Evolutionary conservation across 805 yeast species (phyloP).

Genomic region (Zygosaccharomyces pseudorouxii): DNA sequence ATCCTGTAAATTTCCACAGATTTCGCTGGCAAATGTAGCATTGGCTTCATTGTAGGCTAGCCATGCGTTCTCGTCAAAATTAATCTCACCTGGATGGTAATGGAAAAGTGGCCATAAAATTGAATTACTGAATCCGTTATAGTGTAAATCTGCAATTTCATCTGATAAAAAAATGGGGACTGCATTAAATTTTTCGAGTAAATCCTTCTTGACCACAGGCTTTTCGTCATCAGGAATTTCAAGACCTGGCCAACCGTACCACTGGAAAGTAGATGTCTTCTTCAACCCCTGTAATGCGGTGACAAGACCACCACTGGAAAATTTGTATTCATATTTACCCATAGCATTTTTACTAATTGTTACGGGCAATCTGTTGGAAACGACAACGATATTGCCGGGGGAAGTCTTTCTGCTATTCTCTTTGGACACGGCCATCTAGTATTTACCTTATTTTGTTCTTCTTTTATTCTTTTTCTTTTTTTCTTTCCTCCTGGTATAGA

Average conservation of each 20-base stretch:
- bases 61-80: conserved; percentile 97
- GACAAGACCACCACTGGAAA: conserved; percentile 97
- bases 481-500: not conserved
- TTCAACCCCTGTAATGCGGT: conserved; percentile 92
- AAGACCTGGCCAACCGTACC: conserved; percentile 99
- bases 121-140: conserved; percentile 92
- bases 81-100: conserved; percentile 98
- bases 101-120: conserved; percentile 98
- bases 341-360: conserved; percentile 64
- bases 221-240: conserved; percentile 79
- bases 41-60: conserved; percentile 95
- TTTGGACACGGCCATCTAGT: not conserved
- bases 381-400: conserved; percentile 75
- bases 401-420: conserved; percentile 10
- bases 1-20: conserved; percentile 65
- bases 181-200: conserved; percentile 76
- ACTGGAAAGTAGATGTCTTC: conserved; percentile 76
- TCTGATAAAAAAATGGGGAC: conserved; percentile 86
- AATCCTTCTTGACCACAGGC: conserved; percentile 60
- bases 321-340: conserved; percentile 71
- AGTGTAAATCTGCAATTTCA: conserved; percentile 89
- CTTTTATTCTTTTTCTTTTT: not conserved
- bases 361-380: conserved; percentile 92
- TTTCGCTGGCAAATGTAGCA: conserved; percentile 67
- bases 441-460: not conserved